A percentile compares a stretch with the other conserved stretches of the same genome.
Evolutionary conservation across 164 flowering plant species (phyloP).

Genomic region (Hamamelis virginiana): DNA sequence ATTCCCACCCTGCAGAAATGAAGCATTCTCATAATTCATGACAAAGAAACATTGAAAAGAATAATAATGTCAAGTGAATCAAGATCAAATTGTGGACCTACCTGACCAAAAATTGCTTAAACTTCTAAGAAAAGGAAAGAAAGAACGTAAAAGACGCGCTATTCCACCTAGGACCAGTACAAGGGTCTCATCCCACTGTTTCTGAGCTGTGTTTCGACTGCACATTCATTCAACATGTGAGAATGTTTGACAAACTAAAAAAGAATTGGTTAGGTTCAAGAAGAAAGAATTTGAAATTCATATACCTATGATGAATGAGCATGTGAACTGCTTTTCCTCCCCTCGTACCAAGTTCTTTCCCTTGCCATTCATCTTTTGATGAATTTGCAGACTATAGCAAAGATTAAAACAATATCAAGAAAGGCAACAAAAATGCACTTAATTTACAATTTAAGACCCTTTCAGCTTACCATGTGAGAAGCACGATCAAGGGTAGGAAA

Average conservation of each 20-base stretch:
- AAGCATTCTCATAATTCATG: neutral
- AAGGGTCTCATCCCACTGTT: conserved; percentile 99
- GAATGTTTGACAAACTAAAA: conserved; percentile 1
- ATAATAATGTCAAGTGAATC: neutral
- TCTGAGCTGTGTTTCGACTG: conserved; percentile 98
- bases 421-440: neutral
- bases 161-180: conserved; percentile 92
- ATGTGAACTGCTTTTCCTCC: conserved; percentile 99
- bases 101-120: conserved; percentile 83
- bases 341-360: conserved; percentile 95
- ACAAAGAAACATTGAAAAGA: conserved; percentile 4
- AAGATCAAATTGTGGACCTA: conserved; percentile 25
- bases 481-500: conserved; percentile 82
- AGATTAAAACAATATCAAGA: conserved; percentile 1
- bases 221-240: conserved; percentile 19
- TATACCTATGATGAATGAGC: conserved; percentile 98
- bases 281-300: neutral
- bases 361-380: conserved; percentile 97
- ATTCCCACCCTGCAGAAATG: conserved; percentile 81
- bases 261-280: neutral
- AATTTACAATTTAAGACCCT: neutral
- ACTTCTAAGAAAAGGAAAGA: conserved; percentile 69
- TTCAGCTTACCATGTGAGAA: conserved; percentile 70
- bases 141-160: conserved; percentile 85
- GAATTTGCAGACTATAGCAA: conserved; percentile 79